Base-by-base conservation (phyloP, 768 basidiomycete species). In the Cystobasidiopsis lactophilus region DNA sequence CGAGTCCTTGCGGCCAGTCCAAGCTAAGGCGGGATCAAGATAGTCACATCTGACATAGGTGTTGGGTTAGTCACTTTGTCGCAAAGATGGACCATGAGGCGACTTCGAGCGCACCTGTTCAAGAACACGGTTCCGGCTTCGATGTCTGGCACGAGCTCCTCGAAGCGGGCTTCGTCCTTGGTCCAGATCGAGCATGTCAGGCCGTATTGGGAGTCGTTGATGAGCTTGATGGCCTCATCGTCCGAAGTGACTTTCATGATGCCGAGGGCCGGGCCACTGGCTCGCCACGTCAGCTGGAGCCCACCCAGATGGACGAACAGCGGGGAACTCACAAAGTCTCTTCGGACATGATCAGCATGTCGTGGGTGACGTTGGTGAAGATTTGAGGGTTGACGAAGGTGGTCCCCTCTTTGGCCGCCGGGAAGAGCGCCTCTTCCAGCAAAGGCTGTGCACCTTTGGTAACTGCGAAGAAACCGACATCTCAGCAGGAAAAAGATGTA, bases 111-210 rank as follows among this genome's bases (percentile, higher is more conserved):
- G 52, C 59, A 80, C 74, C 85, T 72, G 67, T 98, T 98, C 63
- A 91, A 66, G 67, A 84, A 96, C 5, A 96, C 86, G 0, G 89
- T 98, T 2, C 93, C 93, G 0, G 81, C 78, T 53, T 89, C 77
- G 30, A 96, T 66, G 57, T 76, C 73, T 47, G 81, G 78, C 5
- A 73, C 76, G 24, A 91, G 69, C 44, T 64, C 66, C 52, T 79
- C 60, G 68, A 95, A 93, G 0, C 75, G 77, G 2, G 66, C 62
- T 56, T 81, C 57, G 41, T 65, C 73, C 59, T 83, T 75, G 1
- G 93, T 95, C 93, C 91, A 98, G 30, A 98, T 66, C 18, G 85
- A 88, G 3, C 85, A 85, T 1, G 91, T 98, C 21, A 98, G 72
- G 14, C 93, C 93, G 63, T 89, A 96, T 0, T 76, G 76, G 16